Evolutionary conservation across 1,284 basidiomycete species (phyloP), one percentile per base, ranked within the genome.

Genomic region (Cutaneotrichosporon sp.): DNA sequence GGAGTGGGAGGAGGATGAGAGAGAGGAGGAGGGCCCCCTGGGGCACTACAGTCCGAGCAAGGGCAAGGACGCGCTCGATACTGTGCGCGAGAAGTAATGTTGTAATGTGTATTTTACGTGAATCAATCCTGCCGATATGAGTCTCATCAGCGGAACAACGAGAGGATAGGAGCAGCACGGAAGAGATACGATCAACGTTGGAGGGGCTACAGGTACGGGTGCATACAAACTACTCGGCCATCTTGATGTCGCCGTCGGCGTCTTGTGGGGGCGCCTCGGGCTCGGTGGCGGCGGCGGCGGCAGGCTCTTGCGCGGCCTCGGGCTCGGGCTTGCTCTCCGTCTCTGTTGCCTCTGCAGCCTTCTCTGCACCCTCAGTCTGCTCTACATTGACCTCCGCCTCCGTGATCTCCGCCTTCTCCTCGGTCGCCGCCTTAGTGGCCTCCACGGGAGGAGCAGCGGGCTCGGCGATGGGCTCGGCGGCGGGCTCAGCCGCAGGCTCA

Each of bases 51-150:
- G 38, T 18, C 38, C 38, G 7, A 42, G 38, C 18, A 42, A 42
- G 38, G 29, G 29, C 29, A 42, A 42, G 38, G 38, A n/a, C 38
- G 38, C 18, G 38, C 38, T 42, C 38, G 38, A 42, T 18, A n/a
- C 38, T 3, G 38, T 42, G 38, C 38, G 38, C 38, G 38, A 42
- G 38, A 42, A 42, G 38, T 42, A 42, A 53, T 42, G 51, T 53
- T 53, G 54, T 56, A 56, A 31, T 52, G 50, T 52, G 43, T 56
- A 29, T 33, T 22, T 36, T 20, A 33, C 22, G 20, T 53, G 51
- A 42, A 42, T 42, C 38, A n/a, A 18, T 42, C 6, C 38, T 42
- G 18, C n/a, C n/a, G n/a, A n/a, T n/a, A n/a, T n/a, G n/a, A n/a
- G n/a, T n/a, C n/a, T n/a, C n/a, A n/a, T n/a, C n/a, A n/a, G n/a